A percentile compares a stretch with the other conserved stretches of the same genome.
These are phyloP conservation scores for Naganishia friedmannii DNA, from an alignment of 768 basidiomycete species.

Conservation along the genomic window DNA sequence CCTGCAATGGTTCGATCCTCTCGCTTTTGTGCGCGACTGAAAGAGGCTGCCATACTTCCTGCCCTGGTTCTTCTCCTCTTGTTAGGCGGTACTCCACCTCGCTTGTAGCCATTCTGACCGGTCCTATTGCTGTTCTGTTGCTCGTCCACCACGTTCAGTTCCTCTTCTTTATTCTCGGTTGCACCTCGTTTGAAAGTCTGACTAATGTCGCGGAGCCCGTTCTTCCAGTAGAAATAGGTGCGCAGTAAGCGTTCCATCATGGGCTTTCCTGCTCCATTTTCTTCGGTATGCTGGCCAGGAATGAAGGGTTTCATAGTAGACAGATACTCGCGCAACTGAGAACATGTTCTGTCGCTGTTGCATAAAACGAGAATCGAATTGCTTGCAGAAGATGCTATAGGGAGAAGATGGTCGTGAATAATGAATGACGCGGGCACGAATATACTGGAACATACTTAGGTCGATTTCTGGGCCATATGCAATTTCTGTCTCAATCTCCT, in stretches of 20 bases:
- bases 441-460: constrained; percentile 21
- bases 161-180: constrained; percentile 2
- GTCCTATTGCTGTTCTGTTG: constrained; percentile 24
- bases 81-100: constrained; percentile 57
- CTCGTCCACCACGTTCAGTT: background rate
- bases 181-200: constrained; percentile 34
- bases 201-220: constrained; percentile 50
- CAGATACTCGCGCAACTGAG: constrained; percentile 75
- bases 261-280: constrained; percentile 57
- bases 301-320: constrained; percentile 56
- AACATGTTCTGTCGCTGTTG: constrained; percentile 70
- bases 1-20: constrained; percentile 38
- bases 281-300: constrained; percentile 34
- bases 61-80: constrained; percentile 74
- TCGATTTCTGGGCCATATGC: constrained; percentile 53
- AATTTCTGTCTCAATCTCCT: constrained; percentile 80
- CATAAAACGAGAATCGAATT: constrained; percentile 86
- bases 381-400: constrained; percentile 57
- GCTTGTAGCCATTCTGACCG: constrained; percentile 57
- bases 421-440: background rate
- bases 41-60: constrained; percentile 56
- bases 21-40: constrained; percentile 20
- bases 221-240: constrained; percentile 78
- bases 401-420: too few species aligned
- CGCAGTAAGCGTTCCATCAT: constrained; percentile 79